Conservation (phyloP, 1,139 yeast genomes). For the Wickerhamomyces sp. region DNA sequence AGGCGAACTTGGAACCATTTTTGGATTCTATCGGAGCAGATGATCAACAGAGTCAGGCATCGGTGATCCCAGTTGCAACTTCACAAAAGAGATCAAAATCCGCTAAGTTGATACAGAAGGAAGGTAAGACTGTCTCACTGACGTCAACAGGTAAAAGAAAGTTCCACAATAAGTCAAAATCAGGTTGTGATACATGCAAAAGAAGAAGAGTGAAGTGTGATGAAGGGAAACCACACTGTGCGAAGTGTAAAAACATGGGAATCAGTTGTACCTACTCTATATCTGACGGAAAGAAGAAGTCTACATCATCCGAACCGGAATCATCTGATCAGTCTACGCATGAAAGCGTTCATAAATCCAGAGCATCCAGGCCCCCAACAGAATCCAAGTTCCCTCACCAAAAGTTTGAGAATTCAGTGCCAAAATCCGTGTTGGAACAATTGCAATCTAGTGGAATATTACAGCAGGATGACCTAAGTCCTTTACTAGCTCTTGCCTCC, state of each 20-base stretch:
- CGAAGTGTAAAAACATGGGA: conserved; percentile 72
- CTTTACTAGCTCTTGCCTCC: not conserved
- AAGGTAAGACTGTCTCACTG: conserved; percentile 34
- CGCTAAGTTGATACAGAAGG: conserved; percentile 28
- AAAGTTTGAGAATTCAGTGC: conserved; percentile 13
- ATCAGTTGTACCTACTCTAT: conserved; percentile 61
- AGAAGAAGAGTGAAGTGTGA: conserved; percentile 89
- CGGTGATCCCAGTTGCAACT: not conserved
- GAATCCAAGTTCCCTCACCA: conserved; percentile 8
- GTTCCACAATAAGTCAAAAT: conserved; percentile 80
- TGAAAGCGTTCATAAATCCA: no score
- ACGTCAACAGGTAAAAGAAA: conserved; percentile 50
- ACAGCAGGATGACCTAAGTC: not conserved
- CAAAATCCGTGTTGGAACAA: not conserved
- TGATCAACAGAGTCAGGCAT: not conserved
- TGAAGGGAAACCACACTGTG: conserved; percentile 75
- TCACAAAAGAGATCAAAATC: conserved; percentile 20
- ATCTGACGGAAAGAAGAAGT: conserved; percentile 13
- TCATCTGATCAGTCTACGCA: conserved; percentile 1
- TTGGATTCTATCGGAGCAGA: conserved; percentile 6
- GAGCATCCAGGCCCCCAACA: no score
- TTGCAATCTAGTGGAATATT: not conserved
- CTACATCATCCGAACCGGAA: conserved; percentile 6
- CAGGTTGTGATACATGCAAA: conserved; percentile 88
- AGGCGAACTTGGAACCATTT: conserved; percentile 9